phyloP scores from a whole-genome alignment of 2,329 filamentous ascomycete genomes.

The Hortaea sp. region DNA sequence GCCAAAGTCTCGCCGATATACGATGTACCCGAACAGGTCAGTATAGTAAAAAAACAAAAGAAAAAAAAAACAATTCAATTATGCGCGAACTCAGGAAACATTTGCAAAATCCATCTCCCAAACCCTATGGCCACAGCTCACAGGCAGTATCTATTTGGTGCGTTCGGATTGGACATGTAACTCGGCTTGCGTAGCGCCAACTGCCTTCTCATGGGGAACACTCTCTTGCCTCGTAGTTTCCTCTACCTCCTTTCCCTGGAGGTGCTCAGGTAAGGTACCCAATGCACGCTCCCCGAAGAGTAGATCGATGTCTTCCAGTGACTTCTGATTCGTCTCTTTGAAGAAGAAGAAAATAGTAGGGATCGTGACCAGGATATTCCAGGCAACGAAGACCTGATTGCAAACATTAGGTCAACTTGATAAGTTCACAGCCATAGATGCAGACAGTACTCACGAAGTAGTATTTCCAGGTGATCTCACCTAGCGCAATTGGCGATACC shows the following conservation, averaged over 20 bases:
- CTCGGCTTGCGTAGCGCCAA: conserved; percentile 7
- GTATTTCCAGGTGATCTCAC: conserved; percentile 24
- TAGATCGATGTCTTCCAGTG: conserved; percentile 25
- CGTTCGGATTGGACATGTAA: neutral
- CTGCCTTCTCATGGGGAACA: conserved; percentile 7
- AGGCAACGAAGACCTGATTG: conserved; percentile 49
- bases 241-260: conserved; percentile 28
- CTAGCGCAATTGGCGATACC: conserved; percentile 44
- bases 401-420: conserved; percentile 33
- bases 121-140: too few relatives aligned
- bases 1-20: too few relatives aligned
- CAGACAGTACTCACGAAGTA: conserved; percentile 31
- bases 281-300: conserved; percentile 26
- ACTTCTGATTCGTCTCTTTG: conserved; percentile 21
- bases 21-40: too few relatives aligned
- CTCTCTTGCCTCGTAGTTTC: conserved; percentile 13
- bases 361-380: conserved; percentile 33
- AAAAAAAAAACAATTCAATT: too few relatives aligned
- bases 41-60: too few relatives aligned
- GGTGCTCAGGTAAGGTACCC: conserved; percentile 37
- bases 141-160: conserved; percentile 2
- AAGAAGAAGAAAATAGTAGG: conserved; percentile 8
- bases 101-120: too few relatives aligned
- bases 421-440: neutral
- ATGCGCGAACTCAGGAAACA: too few relatives aligned